Evolutionary conservation across 495 filamentous ascomycete genomes (phyloP), one percentile per base, ranked within the genome.

Genomic region (Tuber brumale): DNA sequence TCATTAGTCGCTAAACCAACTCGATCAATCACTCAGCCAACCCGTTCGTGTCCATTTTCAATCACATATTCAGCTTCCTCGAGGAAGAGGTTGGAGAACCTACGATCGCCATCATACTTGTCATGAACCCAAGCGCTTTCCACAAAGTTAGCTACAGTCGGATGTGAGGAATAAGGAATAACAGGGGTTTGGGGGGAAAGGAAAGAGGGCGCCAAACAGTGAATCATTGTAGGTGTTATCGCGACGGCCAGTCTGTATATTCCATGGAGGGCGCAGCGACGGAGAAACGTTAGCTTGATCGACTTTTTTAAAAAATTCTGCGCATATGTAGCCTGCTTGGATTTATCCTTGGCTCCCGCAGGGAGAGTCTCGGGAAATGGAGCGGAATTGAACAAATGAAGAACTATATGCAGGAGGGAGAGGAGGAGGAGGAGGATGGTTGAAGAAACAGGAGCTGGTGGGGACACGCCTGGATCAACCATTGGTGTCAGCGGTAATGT

Each of bases 31-130:
- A 89, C 85, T 86, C 9, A 86, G 85, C 70, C 84, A 83, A 41
- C 88, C 88, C 35, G 86, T 86, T 86, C 70, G 88, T 88, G 61
- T 86, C 83, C 61, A 84, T 82, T 75, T 83, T 71, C 82, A 83
- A 48, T 86, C 83, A 45, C 75, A 79, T 51, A 80, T 75, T 72
- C 72, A 43, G 42, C 27, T 35, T 76, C 76, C 21, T 79, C 46
- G 41, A 83, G 79, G 70, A 82, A 79, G 75, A 84, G 77, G 42
- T 75, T 79, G 46, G 51, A 76, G 21, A 73, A 27, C 66, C 75
- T 74, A 27, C 78, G 44, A 76, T 83, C 81, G 18, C 75, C 81
- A 70, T 83, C 81, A 44, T 83, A 83, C 66, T 82, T 82, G 75
- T 83, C 81, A 75, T 83, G 81, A 57, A 83, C 81, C 81, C 81